These are phyloP conservation scores for Bathelium albidoporum DNA, from an alignment of 495 filamentous ascomycete species.

Conservation along the genomic window DNA sequence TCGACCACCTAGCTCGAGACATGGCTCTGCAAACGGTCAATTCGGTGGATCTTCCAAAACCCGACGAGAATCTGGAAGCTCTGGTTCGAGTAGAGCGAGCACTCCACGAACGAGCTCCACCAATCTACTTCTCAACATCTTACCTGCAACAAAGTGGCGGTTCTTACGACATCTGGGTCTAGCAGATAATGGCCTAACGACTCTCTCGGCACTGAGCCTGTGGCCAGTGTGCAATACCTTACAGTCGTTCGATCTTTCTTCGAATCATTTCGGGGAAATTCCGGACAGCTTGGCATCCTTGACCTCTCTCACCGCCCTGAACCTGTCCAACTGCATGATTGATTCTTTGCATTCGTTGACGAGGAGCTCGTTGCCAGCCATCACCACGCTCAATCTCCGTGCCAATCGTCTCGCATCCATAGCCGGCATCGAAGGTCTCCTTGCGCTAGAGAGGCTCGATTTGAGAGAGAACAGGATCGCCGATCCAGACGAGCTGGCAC, in stretches of 20 bases:
- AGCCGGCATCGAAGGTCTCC: slow-evolving; percentile 79
- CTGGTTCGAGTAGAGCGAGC: slow-evolving; percentile 72
- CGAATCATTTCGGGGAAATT: slow-evolving; percentile 81
- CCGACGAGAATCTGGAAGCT: slow-evolving; percentile 82
- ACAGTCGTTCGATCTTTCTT: slow-evolving; percentile 81
- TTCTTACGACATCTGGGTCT: slow-evolving; percentile 86
- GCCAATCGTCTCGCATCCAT: slow-evolving; percentile 81
- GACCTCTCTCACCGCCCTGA: slow-evolving; percentile 73
- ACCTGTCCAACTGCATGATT: slow-evolving; percentile 95
- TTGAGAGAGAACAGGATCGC: slow-evolving; percentile 82
- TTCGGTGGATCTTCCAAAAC: slow-evolving; percentile 56
- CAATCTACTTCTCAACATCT: slow-evolving; percentile 56
- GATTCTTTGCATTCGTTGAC: slow-evolving; percentile 82
- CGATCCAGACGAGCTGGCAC: slow-evolving; percentile 82
- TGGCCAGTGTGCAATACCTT: slow-evolving; percentile 74
- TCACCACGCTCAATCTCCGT: slow-evolving; percentile 84
- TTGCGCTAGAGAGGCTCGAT: slow-evolving; percentile 81
- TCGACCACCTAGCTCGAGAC: slow-evolving; percentile 61
- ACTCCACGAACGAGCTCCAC: slow-evolving; percentile 64
- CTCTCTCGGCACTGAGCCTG: slow-evolving; percentile 62
- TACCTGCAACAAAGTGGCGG: slow-evolving; percentile 84
- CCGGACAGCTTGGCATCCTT: slow-evolving; percentile 79
- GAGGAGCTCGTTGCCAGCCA: slow-evolving; percentile 80
- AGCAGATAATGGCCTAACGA: slow-evolving; percentile 79
- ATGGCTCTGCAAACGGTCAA: slow-evolving; percentile 43